Percentiles rank a stretch among this genome's conserved stretches.
phyloP scores from a whole-genome alignment of 352 stramenopile species.

The Pythium oligandrum region DNA sequence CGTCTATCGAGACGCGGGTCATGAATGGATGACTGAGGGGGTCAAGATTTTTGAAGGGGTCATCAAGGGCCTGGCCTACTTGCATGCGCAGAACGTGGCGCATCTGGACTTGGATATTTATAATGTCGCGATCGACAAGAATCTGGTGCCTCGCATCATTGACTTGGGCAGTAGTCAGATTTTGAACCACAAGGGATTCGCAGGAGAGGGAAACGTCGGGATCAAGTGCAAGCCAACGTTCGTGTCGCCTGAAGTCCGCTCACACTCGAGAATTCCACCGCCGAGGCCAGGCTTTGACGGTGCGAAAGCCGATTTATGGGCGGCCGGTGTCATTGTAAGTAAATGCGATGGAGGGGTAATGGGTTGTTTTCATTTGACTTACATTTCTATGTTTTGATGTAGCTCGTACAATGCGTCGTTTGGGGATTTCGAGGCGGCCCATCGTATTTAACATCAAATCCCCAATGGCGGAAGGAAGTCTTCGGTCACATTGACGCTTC shows the following conservation, averaged over 20 bases:
- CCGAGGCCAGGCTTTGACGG: slow-evolving; percentile 71
- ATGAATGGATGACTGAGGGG: slow-evolving; percentile 77
- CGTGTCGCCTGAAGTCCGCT: slow-evolving; percentile 66
- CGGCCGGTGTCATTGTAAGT: slow-evolving; percentile 76
- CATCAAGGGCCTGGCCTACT: slow-evolving; percentile 64
- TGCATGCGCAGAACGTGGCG: slow-evolving; percentile 72
- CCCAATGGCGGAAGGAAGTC: slow-evolving; percentile 59
- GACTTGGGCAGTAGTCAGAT: slow-evolving; percentile 77
- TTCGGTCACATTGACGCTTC: slow-evolving; percentile 69
- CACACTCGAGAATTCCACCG: slow-evolving; percentile 45
- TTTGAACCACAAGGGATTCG: slow-evolving; percentile 59
- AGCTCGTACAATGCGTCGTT: slow-evolving; percentile 77
- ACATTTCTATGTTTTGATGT: slow-evolving; percentile 5
- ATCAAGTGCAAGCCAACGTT: slow-evolving; percentile 85
- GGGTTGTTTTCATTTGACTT: background rate
- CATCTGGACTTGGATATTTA: slow-evolving; percentile 85
- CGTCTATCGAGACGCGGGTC: slow-evolving; percentile 60
- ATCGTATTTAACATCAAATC: slow-evolving; percentile 56
- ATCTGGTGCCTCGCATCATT: slow-evolving; percentile 56
- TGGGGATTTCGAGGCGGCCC: slow-evolving; percentile 73
- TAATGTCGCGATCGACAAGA: slow-evolving; percentile 74
- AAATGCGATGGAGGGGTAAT: background rate
- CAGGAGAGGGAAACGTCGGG: slow-evolving; percentile 50
- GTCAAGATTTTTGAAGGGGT: slow-evolving; percentile 67
- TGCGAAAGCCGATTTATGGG: slow-evolving; percentile 71